These are phyloP conservation scores for Lactuca saligna DNA, from an alignment of 129 eudicot genomes.

Conservation along the genomic window DNA sequence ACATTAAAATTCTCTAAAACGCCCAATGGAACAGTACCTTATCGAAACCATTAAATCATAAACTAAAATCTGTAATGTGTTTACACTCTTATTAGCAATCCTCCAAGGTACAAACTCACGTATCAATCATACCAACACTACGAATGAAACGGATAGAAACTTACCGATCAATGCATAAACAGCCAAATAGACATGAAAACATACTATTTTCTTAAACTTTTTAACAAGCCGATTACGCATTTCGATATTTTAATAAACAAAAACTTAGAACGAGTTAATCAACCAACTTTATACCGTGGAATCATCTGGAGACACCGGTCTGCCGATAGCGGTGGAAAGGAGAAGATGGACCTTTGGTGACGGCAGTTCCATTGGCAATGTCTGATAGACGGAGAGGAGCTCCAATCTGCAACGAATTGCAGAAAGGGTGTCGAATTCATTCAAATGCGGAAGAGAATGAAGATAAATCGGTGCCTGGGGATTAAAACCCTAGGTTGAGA, in stretches of 20 bases:
- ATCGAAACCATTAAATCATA: not conserved
- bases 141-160: not conserved
- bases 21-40: constrained; percentile 8
- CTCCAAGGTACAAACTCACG: not conserved
- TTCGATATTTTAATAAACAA: constrained; percentile 8
- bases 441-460: constrained; percentile 18
- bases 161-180: constrained; percentile 16
- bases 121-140: not conserved
- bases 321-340: constrained; percentile 35
- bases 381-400: constrained; percentile 12
- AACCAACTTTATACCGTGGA: constrained; percentile 29
- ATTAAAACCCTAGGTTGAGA: constrained; percentile 52
- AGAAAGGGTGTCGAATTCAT: constrained; percentile 30
- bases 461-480: constrained; percentile 25
- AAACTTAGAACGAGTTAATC: not conserved
- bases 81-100: not conserved
- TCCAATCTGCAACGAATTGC: constrained; percentile 37
- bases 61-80: not conserved
- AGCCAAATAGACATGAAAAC: not conserved
- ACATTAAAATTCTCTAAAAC: not conserved
- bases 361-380: constrained; percentile 57
- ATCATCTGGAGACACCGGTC: constrained; percentile 43
- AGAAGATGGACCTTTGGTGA: constrained; percentile 32
- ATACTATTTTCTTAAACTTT: not conserved
- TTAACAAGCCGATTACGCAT: not conserved